These are phyloP conservation scores for Huntiella moniliformis DNA, from an alignment of 2,329 filamentous ascomycete species.

Conservation along the genomic window DNA sequence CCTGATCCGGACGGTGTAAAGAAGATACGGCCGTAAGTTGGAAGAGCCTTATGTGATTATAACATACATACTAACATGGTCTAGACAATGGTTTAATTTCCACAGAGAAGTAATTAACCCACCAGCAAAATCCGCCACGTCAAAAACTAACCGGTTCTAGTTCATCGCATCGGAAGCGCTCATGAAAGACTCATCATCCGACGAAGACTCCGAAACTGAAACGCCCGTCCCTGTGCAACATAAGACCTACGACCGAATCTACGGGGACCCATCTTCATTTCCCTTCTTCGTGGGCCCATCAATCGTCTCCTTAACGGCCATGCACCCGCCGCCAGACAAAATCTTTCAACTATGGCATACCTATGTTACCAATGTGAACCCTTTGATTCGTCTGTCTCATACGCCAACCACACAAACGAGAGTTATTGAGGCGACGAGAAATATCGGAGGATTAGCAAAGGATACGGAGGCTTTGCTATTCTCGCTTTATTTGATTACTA, in stretches of 20 bases:
- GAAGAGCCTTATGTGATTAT: no score
- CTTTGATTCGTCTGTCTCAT: constrained; percentile 49
- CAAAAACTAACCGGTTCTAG: constrained; percentile 17
- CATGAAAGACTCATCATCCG: constrained; percentile 35
- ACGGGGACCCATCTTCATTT: constrained; percentile 35
- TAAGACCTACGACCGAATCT: constrained; percentile 40
- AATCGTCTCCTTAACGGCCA: constrained; percentile 24
- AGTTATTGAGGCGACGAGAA: constrained; percentile 41
- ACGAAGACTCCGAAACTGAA: constrained; percentile 17
- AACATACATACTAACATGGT: no score
- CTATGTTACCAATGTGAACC: constrained; percentile 51
- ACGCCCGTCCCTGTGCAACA: constrained; percentile 35
- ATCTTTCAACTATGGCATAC: constrained; percentile 50
- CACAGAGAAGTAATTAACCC: constrained; percentile 29
- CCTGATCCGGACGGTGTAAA: constrained; percentile 14
- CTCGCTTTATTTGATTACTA: constrained; percentile 39
- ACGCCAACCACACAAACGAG: constrained; percentile 44
- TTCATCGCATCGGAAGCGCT: constrained; percentile 31
- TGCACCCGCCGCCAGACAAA: constrained; percentile 36
- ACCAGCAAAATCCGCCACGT: neutral
- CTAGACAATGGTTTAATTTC: constrained; percentile 30
- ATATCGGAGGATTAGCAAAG: constrained; percentile 23
- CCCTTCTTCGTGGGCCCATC: constrained; percentile 35
- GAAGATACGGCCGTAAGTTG: no score
- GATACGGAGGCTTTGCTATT: constrained; percentile 53